Evolutionary conservation across 331 rosid genomes (phyloP).

Genomic region (Quercus tomentella): DNA sequence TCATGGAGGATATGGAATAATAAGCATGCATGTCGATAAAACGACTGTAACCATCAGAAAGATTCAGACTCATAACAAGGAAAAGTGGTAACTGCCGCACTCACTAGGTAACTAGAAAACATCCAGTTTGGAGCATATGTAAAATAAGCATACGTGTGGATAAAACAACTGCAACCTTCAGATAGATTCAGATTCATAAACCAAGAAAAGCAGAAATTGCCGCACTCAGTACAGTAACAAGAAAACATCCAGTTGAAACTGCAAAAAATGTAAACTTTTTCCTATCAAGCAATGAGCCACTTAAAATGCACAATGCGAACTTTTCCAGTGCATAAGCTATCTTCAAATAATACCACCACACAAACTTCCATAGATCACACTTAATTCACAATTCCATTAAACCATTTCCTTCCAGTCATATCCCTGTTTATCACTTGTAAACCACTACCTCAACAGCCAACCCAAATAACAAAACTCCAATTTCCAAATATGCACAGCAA

Average conservation of each 20-base stretch:
- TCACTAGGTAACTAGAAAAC: not conserved
- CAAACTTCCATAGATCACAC: conserved; percentile 6
- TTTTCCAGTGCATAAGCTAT: conserved; percentile 3
- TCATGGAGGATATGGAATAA: conserved; percentile 10
- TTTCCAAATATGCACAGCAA: conserved; percentile 24
- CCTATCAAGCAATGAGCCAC: conserved; percentile 18
- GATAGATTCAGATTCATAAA: conserved; percentile 15
- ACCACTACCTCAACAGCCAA: conserved; percentile 14
- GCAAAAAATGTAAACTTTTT: not conserved
- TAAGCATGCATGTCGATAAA: conserved; percentile 14
- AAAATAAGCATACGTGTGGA: conserved; percentile 8
- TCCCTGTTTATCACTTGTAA: conserved; percentile 3
- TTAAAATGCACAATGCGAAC: conserved; percentile 1
- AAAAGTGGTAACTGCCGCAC: conserved; percentile 23
- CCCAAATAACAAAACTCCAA: conserved; percentile 33
- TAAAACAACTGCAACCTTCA: conserved; percentile 24
- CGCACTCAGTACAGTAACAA: conserved; percentile 7
- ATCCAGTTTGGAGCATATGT: conserved; percentile 8
- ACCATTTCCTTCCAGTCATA: not conserved
- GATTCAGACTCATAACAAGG: conserved; percentile 15
- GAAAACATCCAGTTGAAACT: not conserved
- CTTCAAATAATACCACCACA: not conserved
- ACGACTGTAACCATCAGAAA: conserved; percentile 23
- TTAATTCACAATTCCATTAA: not conserved
- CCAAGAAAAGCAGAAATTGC: conserved; percentile 22